Percentiles rank a stretch among this genome's conserved stretches.
These are phyloP conservation scores for Pleurozium schreberi DNA, from an alignment of 225 moss, liverwort and hornwort species.

Conservation along the genomic window DNA sequence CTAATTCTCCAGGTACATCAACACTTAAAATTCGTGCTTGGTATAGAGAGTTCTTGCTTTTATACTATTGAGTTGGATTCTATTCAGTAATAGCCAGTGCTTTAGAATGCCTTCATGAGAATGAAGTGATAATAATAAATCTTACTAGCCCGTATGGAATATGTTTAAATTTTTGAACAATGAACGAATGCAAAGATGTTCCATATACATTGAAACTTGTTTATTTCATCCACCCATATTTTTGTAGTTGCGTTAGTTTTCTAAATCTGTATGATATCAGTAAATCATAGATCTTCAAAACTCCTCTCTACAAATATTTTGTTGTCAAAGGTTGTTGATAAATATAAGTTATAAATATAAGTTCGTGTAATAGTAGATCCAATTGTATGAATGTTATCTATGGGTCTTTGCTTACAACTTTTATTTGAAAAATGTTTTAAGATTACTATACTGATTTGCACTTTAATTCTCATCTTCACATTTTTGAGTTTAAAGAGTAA, in stretches of 20 bases:
- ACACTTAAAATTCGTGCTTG: neutral
- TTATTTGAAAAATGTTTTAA: neutral
- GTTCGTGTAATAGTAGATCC: neutral
- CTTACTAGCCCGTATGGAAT: neutral
- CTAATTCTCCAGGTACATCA: neutral
- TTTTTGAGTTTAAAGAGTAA: neutral
- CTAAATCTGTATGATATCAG: neutral
- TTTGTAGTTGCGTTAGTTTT: neutral
- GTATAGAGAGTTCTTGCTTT: neutral
- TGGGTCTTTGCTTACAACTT: neutral
- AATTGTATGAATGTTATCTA: neutral
- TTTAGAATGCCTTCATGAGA: neutral
- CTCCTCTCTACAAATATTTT: neutral
- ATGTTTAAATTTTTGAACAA: neutral
- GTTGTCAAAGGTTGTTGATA: neutral
- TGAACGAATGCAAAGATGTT: neutral
- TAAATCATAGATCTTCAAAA: neutral
- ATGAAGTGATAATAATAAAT: neutral
- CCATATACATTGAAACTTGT: neutral
- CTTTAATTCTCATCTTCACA: neutral
- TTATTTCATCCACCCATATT: neutral
- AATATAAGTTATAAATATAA: neutral
- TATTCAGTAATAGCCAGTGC: neutral
- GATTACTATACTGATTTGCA: neutral
- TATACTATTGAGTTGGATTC: neutral